A percentile compares a stretch with the other conserved stretches of the same genome.
Evolutionary conservation across 2,329 filamentous ascomycete genomes (phyloP).

Genomic region (Claviceps digitariae): DNA sequence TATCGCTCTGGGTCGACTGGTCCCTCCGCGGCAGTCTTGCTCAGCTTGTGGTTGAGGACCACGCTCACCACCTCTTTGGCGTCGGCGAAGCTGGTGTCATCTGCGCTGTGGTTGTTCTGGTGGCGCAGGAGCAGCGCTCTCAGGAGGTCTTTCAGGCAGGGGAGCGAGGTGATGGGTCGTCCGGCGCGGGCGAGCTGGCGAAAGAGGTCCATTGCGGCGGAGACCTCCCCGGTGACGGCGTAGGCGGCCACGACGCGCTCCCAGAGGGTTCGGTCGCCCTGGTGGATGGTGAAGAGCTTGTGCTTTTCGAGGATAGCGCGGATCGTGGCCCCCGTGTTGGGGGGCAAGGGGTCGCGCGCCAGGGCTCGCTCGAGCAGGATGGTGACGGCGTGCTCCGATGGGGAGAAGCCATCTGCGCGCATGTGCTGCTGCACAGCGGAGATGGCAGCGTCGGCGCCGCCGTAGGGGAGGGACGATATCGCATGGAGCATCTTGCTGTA

Average conservation of each 20-base stretch:
- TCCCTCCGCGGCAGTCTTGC: slow-evolving; percentile 9
- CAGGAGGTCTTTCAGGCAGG: slow-evolving; percentile 31
- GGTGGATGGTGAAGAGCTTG: slow-evolving; percentile 22
- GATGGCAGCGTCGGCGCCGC: slow-evolving; percentile 34
- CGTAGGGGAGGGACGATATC: slow-evolving; percentile 21
- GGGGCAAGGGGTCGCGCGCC: slow-evolving; percentile 39
- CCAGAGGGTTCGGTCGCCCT: slow-evolving; percentile 51
- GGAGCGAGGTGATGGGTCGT: slow-evolving; percentile 27
- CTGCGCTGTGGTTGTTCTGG: background rate
- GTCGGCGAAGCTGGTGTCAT: slow-evolving; percentile 10
- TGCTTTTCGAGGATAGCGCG: slow-evolving; percentile 45
- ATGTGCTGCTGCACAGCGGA: slow-evolving; percentile 51
- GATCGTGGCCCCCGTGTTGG: slow-evolving; percentile 33
- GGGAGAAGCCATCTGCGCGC: slow-evolving; percentile 33
- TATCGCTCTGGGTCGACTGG: slow-evolving; percentile 4
- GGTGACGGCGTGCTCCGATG: slow-evolving; percentile 57
- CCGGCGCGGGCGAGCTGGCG: slow-evolving; percentile 26
- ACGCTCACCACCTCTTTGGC: slow-evolving; percentile 21
- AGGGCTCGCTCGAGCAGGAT: slow-evolving; percentile 60
- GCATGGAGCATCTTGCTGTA: slow-evolving; percentile 58
- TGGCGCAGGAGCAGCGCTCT: slow-evolving; percentile 13
- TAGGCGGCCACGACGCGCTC: slow-evolving; percentile 58
- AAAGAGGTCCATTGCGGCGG: slow-evolving; percentile 35
- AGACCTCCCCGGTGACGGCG: slow-evolving; percentile 36
- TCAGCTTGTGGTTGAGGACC: slow-evolving; percentile 16